Conservation (phyloP, 495 filamentous ascomycete species). For the Trichoderma erinaceum region DNA sequence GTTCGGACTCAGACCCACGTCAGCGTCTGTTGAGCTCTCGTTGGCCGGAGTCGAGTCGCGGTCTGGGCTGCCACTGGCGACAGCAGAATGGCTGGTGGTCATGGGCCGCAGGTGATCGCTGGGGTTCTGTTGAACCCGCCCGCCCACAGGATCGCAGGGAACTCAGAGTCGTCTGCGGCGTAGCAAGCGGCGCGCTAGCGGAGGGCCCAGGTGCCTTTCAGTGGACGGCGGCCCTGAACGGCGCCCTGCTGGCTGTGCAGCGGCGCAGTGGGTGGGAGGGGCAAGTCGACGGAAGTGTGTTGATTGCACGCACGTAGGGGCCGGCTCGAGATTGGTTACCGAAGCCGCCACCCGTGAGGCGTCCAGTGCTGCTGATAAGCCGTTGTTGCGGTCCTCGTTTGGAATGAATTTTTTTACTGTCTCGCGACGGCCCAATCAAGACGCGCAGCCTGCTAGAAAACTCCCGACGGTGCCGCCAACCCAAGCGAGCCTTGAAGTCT, state of each 20-base stretch:
- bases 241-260: conserved; percentile 2
- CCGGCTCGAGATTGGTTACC: conserved; percentile 1
- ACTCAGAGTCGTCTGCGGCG: not conserved
- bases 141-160: not conserved
- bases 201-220: not conserved
- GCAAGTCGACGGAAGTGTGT: not conserved
- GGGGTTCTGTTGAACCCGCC: not conserved
- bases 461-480: conserved; percentile 3
- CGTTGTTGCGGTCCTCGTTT: not conserved
- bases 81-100: conserved; percentile 13
- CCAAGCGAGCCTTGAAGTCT: not conserved
- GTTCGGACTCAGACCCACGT: conserved; percentile 1
- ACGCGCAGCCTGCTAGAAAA: not conserved
- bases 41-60: not conserved
- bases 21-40: not conserved
- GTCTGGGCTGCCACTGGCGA: conserved; percentile 10
- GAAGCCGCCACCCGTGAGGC: conserved; percentile 4
- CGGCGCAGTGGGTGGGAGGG: conserved; percentile 9
- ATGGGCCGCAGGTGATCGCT: conserved; percentile 5
- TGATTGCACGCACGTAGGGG: not conserved
- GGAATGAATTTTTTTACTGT: not conserved
- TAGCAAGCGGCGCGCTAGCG: not conserved
- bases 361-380: not conserved
- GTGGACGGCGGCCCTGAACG: conserved; percentile 8
- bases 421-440: conserved; percentile 8